phyloP scores from a whole-genome alignment of 116 monocot species.

The Cymodocea nodosa region DNA sequence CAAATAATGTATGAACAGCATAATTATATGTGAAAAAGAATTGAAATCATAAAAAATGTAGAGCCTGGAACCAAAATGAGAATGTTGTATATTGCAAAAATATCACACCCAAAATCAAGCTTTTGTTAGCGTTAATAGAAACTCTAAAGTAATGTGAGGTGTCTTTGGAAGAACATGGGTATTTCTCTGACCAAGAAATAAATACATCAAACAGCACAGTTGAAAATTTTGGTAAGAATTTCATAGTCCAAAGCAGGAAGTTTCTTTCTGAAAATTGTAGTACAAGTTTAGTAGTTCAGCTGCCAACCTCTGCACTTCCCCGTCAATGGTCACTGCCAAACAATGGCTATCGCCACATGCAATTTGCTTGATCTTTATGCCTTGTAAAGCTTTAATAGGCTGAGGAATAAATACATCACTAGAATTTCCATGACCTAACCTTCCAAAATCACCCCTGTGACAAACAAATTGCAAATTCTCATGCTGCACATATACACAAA shows the following conservation, averaged over 20 bases:
- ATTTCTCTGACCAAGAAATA: too few species aligned
- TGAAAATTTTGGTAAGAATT: too few species aligned
- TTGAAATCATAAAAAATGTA: not conserved
- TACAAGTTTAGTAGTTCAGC: not conserved
- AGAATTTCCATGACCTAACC: constrained; percentile 91
- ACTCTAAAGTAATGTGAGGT: too few species aligned
- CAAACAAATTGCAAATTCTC: not conserved
- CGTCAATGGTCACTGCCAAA: constrained; percentile 76
- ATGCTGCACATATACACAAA: not conserved
- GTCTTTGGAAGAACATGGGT: too few species aligned
- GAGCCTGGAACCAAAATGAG: not conserved
- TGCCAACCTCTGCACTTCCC: constrained; percentile 66
- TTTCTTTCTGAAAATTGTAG: too few species aligned
- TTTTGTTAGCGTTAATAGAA: too few species aligned
- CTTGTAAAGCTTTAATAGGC: constrained; percentile 77
- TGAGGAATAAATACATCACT: constrained; percentile 92
- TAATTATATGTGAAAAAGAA: not conserved
- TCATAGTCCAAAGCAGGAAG: too few species aligned
- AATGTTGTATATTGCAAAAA: too few species aligned
- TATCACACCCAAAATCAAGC: too few species aligned
- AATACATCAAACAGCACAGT: too few species aligned
- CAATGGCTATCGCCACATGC: constrained; percentile 99
- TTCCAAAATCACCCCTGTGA: constrained; percentile 92
- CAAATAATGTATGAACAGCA: not conserved
- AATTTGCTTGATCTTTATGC: constrained; percentile 74